A percentile compares a stretch with the other conserved stretches of the same genome.
phyloP scores from a whole-genome alignment of 2,329 filamentous ascomycete genomes.

The Colletotrichum coccodes region DNA sequence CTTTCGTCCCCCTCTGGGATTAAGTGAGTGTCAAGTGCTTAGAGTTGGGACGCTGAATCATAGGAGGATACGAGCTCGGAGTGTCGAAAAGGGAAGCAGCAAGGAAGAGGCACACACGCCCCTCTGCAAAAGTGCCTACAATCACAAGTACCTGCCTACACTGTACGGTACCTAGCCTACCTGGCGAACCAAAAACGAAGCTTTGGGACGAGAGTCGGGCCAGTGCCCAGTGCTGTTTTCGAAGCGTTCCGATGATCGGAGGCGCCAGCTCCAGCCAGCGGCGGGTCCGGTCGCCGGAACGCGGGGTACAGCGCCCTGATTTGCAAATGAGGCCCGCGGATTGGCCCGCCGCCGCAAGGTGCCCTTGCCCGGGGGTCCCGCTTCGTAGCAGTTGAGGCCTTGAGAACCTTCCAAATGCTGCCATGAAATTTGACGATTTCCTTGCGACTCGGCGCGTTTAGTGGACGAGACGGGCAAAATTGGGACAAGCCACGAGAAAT shows the following conservation, averaged over 20 bases:
- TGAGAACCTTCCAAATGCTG: conserved; percentile 24
- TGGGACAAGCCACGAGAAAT: no score
- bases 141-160: background rate
- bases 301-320: conserved; percentile 46
- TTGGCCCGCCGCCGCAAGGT: conserved; percentile 38
- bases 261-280: conserved; percentile 25
- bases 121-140: conserved; percentile 26
- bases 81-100: background rate
- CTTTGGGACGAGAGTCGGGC: conserved; percentile 11
- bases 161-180: background rate
- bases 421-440: conserved; percentile 1
- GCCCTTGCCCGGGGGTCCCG: conserved; percentile 11
- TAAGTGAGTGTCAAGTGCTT: conserved; percentile 5
- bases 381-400: background rate
- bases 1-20: conserved; percentile 21
- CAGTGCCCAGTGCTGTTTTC: background rate
- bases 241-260: conserved; percentile 45
- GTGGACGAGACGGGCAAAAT: conserved; percentile 1
- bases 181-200: conserved; percentile 6
- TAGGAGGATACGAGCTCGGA: conserved; percentile 7
- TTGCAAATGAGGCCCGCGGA: conserved; percentile 41
- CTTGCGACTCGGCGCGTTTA: background rate
- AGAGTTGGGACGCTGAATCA: conserved; percentile 14
- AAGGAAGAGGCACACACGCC: conserved; percentile 5
- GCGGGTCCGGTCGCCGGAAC: conserved; percentile 46